phyloP scores from a whole-genome alignment of 2,329 filamentous ascomycete genomes.

The Hymenoscyphus salicellus region DNA sequence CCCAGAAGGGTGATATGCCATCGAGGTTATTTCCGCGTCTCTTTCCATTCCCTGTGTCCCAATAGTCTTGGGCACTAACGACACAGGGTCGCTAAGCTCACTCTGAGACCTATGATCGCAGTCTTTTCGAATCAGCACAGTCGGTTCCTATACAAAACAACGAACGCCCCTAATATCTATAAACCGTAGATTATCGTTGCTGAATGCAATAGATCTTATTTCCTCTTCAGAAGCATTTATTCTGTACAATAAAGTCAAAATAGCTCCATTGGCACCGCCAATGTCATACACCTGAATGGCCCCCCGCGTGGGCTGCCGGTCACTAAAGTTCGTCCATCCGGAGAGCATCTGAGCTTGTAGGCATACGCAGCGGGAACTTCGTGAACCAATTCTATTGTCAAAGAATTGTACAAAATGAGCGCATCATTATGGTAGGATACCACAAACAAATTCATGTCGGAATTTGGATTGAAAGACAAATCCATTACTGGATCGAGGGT shows the following conservation, averaged over 20 bases:
- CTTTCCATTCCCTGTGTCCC: conserved; percentile 16
- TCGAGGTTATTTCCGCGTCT: conserved; percentile 28
- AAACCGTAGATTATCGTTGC: conserved; percentile 34
- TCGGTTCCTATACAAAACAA: conserved; percentile 39
- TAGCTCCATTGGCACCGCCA: conserved; percentile 13
- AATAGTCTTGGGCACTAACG: conserved; percentile 1
- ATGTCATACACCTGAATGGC: conserved; percentile 31
- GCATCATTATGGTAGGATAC: conserved; percentile 12
- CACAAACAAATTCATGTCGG: conserved; percentile 8
- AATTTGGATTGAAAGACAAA: conserved; percentile 26
- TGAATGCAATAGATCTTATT: conserved; percentile 35
- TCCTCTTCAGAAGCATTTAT: conserved; percentile 32
- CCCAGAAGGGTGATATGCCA: conserved; percentile 19
- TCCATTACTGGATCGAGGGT: conserved; percentile 16
- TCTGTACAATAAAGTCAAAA: conserved; percentile 32
- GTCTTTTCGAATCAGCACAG: conserved; percentile 32
- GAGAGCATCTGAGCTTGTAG: conserved; percentile 24
- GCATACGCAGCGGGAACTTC: not conserved
- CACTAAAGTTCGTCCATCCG: conserved; percentile 19
- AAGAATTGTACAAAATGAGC: conserved; percentile 12
- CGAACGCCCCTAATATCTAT: conserved; percentile 35
- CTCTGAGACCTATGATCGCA: conserved; percentile 24
- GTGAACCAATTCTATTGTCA: not conserved
- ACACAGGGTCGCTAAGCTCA: conserved; percentile 11
- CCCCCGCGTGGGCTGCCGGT: conserved; percentile 26